These are phyloP conservation scores for Starmerella kuoi DNA, from an alignment of 805 yeast genomes.

Conservation along the genomic window DNA sequence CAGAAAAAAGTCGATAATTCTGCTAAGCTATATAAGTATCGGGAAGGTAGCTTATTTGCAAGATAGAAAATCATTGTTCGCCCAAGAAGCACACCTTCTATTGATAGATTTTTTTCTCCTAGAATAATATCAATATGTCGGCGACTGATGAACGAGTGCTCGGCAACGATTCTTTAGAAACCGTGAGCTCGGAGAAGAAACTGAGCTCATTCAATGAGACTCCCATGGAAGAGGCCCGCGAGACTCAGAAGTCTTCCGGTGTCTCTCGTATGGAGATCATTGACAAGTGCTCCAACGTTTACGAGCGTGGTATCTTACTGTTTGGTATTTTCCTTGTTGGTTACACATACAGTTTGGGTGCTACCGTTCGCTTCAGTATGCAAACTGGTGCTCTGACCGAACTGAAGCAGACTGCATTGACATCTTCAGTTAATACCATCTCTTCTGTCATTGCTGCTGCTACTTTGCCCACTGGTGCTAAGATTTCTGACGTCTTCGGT, in stretches of 20 bases:
- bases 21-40: no score
- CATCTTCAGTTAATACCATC: slow-evolving; percentile 48
- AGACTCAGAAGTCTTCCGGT: slow-evolving; percentile 30
- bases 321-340: slow-evolving; percentile 42
- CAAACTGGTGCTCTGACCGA: slow-evolving; percentile 45
- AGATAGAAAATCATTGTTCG: no score
- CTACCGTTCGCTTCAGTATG: slow-evolving; percentile 42
- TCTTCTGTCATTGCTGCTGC: slow-evolving; percentile 51
- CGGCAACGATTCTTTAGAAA: no score
- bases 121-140: no score
- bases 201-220: neutral
- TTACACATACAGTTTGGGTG: slow-evolving; percentile 49
- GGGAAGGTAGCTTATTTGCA: no score
- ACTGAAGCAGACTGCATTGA: slow-evolving; percentile 42
- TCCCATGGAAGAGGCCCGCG: neutral
- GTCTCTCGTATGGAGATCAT: slow-evolving; percentile 46
- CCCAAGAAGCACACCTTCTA: no score
- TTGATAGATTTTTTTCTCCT: no score
- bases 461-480: slow-evolving; percentile 50
- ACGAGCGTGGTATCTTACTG: slow-evolving; percentile 35
- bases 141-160: no score
- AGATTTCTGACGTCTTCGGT: slow-evolving; percentile 57
- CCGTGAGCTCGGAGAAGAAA: no score
- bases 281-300: slow-evolving; percentile 36
- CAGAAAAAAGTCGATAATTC: no score